Conservation (phyloP, 768 basidiomycete genomes). For the Tylopilus sp. region DNA sequence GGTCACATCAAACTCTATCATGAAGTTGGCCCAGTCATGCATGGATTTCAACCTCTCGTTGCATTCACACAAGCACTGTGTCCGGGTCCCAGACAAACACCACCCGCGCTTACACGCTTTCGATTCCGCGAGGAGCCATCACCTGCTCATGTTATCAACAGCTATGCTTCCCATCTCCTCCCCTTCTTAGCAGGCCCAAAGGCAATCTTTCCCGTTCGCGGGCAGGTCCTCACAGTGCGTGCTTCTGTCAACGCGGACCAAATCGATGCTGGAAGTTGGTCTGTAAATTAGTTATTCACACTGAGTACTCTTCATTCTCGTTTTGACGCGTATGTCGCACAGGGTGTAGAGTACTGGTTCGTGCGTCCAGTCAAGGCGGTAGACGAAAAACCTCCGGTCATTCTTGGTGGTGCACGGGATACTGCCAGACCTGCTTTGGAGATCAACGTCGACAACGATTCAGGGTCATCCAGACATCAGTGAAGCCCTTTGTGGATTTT, state of each 20-base stretch:
- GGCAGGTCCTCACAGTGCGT: constrained; percentile 56
- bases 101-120: constrained; percentile 10
- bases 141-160: constrained; percentile 81
- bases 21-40: constrained; percentile 35
- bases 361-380: constrained; percentile 48
- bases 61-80: constrained; percentile 53
- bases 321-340: background rate
- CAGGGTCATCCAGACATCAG: constrained; percentile 49
- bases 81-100: constrained; percentile 1
- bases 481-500: constrained; percentile 49
- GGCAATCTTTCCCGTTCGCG: constrained; percentile 68
- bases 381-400: constrained; percentile 50
- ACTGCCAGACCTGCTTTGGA: constrained; percentile 42
- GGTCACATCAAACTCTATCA: constrained; percentile 65
- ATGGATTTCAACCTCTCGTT: constrained; percentile 45
- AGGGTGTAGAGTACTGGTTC: constrained; percentile 78
- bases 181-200: constrained; percentile 53
- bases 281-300: constrained; percentile 33
- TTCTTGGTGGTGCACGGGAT: constrained; percentile 70
- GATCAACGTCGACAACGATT: constrained; percentile 56
- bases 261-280: constrained; percentile 47
- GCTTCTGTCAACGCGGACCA: constrained; percentile 37
- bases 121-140: constrained; percentile 65
- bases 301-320: background rate
- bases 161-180: constrained; percentile 74